These are phyloP conservation scores for Hanseniaspora osmophila DNA, from an alignment of 805 yeast species.

Conservation along the genomic window DNA sequence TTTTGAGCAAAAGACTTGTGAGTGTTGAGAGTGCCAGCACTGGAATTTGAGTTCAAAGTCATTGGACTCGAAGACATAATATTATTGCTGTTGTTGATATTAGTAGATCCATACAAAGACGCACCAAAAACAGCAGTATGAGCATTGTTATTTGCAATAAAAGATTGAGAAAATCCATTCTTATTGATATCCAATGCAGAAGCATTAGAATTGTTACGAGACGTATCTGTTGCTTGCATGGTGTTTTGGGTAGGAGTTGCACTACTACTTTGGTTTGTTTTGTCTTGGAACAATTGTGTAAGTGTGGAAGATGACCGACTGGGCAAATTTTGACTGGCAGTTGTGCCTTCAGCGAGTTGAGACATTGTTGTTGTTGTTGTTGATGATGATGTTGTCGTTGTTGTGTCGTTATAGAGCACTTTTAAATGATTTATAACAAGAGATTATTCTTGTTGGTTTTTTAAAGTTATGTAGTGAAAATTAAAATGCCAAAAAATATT, in stretches of 20 bases:
- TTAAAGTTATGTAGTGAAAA: too few species aligned
- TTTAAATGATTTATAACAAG: too few species aligned
- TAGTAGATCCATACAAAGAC: constrained; percentile 9
- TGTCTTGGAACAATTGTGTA: constrained; percentile 21
- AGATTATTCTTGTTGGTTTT: not conserved
- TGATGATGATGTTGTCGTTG: too few species aligned
- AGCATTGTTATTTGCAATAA: constrained; percentile 22
- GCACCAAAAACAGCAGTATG: constrained; percentile 22
- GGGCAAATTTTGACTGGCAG: not conserved
- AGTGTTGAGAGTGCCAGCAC: constrained; percentile 3
- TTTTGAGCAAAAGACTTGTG: constrained; percentile 9
- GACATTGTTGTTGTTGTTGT: too few species aligned
- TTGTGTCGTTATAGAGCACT: too few species aligned
- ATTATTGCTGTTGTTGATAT: not conserved
- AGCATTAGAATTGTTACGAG: too few species aligned
- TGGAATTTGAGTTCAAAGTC: constrained; percentile 1
- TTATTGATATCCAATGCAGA: constrained; percentile 5
- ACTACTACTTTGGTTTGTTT: not conserved
- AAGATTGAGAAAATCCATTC: constrained; percentile 17
- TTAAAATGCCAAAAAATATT: too few species aligned
- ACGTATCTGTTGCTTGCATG: too few species aligned
- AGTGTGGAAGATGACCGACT: constrained; percentile 15
- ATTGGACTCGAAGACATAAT: constrained; percentile 1
- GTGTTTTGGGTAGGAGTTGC: not conserved
- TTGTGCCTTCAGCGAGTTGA: too few species aligned